Percentiles rank a stretch among this genome's conserved stretches.
Evolutionary conservation across 2,329 filamentous ascomycete genomes (phyloP).

Genomic region (Fusarium pseudocircinatum): DNA sequence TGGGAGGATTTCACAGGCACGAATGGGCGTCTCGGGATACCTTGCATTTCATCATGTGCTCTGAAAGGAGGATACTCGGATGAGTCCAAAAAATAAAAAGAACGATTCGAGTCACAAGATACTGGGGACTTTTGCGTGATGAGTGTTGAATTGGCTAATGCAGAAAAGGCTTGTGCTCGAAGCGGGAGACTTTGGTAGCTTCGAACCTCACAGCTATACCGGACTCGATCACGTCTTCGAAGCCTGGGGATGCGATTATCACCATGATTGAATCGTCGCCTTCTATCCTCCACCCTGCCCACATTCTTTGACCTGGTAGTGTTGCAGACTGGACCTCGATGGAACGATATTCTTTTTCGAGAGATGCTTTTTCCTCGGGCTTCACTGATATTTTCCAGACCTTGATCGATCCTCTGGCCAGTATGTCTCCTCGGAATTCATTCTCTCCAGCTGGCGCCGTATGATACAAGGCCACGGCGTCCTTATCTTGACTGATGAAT

Average conservation of each 20-base stretch:
- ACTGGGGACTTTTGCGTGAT: conserved; percentile 11
- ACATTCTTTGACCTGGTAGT: conserved; percentile 46
- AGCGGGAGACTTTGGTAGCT: conserved; percentile 33
- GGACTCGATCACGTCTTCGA: conserved; percentile 48
- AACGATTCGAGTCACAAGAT: conserved; percentile 48
- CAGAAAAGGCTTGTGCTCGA: conserved; percentile 41
- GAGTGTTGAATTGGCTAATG: conserved; percentile 24
- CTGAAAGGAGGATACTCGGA: conserved; percentile 51
- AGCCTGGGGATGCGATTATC: conserved; percentile 52
- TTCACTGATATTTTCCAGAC: conserved; percentile 49
- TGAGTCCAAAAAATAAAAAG: conserved; percentile 49
- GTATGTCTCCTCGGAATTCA: conserved; percentile 41
- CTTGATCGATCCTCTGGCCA: conserved; percentile 45
- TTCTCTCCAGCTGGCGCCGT: conserved; percentile 47
- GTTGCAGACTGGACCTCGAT: conserved; percentile 46
- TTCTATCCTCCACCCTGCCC: conserved; percentile 56
- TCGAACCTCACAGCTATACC: conserved; percentile 35
- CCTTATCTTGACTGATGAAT: conserved; percentile 47
- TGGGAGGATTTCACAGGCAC: conserved; percentile 52
- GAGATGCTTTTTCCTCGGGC: conserved; percentile 44
- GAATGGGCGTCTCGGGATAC: conserved; percentile 66
- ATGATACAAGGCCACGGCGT: conserved; percentile 54
- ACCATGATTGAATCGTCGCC: conserved; percentile 50
- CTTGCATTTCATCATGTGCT: conserved; percentile 61
- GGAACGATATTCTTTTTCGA: conserved; percentile 48